Conservation (phyloP, 2,329 filamentous ascomycete genomes). For the Claviceps humidiphila region DNA sequence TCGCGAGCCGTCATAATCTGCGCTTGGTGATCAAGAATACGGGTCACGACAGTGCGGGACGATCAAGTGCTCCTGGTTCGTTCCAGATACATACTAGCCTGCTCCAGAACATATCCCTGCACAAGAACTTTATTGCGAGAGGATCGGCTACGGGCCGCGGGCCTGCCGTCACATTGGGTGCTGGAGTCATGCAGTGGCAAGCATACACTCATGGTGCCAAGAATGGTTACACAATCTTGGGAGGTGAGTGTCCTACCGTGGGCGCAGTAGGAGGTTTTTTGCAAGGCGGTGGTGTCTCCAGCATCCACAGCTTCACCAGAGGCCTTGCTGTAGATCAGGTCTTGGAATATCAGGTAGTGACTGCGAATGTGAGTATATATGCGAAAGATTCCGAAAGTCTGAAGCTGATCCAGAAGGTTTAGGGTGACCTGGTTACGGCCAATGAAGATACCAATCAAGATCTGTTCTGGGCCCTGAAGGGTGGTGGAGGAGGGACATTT, state of each 20-base stretch:
- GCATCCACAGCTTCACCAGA: neutral
- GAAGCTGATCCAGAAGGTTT: no score
- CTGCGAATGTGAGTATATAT: neutral
- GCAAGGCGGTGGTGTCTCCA: neutral
- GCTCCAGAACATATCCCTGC: neutral
- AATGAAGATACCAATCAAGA: neutral
- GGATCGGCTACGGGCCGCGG: neutral
- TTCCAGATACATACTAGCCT: slow-evolving; percentile 2
- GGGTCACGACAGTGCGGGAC: neutral
- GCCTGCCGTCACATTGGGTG: neutral
- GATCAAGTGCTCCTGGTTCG: neutral
- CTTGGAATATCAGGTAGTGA: slow-evolving; percentile 1
- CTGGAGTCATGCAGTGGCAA: neutral
- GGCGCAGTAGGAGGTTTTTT: neutral
- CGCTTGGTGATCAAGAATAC: neutral
- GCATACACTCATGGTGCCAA: neutral
- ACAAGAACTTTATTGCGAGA: neutral
- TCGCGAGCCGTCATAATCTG: neutral
- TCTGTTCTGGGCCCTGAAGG: neutral
- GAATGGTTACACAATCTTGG: neutral
- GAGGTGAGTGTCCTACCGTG: slow-evolving; percentile 1
- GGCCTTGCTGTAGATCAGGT: slow-evolving; percentile 2
- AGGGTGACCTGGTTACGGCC: neutral
- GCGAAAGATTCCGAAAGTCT: neutral
- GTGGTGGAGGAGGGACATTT: slow-evolving; percentile 1